Evolutionary conservation across 2,329 filamentous ascomycete species (phyloP), one percentile per base, ranked within the genome.

Genomic region (Coleophoma cylindrospora): DNA sequence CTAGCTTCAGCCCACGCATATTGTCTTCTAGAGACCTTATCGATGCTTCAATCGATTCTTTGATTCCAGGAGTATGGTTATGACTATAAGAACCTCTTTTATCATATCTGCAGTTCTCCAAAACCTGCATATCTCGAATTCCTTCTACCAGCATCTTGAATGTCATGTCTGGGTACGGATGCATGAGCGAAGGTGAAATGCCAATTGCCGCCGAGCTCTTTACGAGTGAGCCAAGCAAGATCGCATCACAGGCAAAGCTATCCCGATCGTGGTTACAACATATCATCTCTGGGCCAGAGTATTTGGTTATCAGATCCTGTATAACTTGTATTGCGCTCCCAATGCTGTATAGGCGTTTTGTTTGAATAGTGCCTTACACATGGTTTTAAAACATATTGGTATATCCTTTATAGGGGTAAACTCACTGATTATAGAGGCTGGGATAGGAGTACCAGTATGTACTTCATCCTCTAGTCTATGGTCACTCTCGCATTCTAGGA

Each of bases 181-280:
- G 44, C 17, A 52, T 47, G 1, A 57, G 58, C 33, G 47, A 52
- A 0, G 59, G 59, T 58, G 55, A 61, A n/a, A 61, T 56, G 11
- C 57, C 58, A 43, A 60, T 60, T n/a, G 56, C 55, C 12, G 50
- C 41, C 12, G 58, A 56, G 11, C 52, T 54, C 36, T 57, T 59
- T 40, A 60, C 49, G 3, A 61, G 45, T 32, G 57, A 61, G 15
- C 59, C 56, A 13, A 63, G 38, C 43, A 59, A 57, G 57, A 64
- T 55, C 13, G 56, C 41, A 44, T 57, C 50, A 51, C 45, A 62
- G 6, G n/a, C n/a, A n/a, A n/a, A n/a, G n/a, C n/a, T n/a, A n/a
- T 50, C 60, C 4, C 57, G 57, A 10, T 55, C 51, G 3, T 57
- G 52, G 27, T 57, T 57, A 22, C 53, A 45, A 43, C 57, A 60